Base-by-base conservation (phyloP, 2,329 filamentous ascomycete genomes). In the Leptodontidium sp. region DNA sequence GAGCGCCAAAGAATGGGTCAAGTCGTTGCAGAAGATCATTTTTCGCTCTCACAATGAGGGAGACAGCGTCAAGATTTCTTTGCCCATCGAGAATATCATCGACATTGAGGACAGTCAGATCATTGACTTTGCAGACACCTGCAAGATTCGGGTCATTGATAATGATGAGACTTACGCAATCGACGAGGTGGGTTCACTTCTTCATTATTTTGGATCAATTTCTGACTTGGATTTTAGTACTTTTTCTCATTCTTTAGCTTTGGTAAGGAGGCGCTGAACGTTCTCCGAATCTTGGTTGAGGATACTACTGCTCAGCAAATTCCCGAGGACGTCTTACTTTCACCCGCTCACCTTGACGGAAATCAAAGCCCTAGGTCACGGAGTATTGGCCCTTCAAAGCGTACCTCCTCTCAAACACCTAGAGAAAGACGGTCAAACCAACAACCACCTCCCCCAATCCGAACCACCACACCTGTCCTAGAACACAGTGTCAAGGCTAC, bases 1-100 rank as follows among this genome's bases (percentile, higher is more conserved):
- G 4, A 97, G 93, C 77, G 96, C 96, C 12, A 96, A 93, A 79
- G 96, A 98, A 83, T 99, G 96, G 96, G 94, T 98, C 57, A 96
- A 96, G 80, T 90, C 92, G 64, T 84, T 99, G 32, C 95, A 98
- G 77, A 92, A 96, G 69, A 94, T 97, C 74, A 98, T 98, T 67
- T 98, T 98, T 78, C 88, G 94, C 62, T 95, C 94, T 12, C 94
- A 97, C 81, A 98, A 98, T 77, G 95, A 98, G 71, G 95, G 96
- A 11, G 94, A 98, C 78, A 97, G 94, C 77, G 93, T 99, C 79
- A 98, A 98, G 82, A 97, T 98, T 66, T 96, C 93, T 0, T 82
- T 98, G 35, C 95, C 94, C 0, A 92, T 97, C 63, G 87, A 90
- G 68, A 97, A 97, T 73, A 87, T 98, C 24, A 90, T 98, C 68